Evolutionary conservation across 805 yeast genomes (phyloP).

Genomic region (Yamadazyma akitaensis): DNA sequence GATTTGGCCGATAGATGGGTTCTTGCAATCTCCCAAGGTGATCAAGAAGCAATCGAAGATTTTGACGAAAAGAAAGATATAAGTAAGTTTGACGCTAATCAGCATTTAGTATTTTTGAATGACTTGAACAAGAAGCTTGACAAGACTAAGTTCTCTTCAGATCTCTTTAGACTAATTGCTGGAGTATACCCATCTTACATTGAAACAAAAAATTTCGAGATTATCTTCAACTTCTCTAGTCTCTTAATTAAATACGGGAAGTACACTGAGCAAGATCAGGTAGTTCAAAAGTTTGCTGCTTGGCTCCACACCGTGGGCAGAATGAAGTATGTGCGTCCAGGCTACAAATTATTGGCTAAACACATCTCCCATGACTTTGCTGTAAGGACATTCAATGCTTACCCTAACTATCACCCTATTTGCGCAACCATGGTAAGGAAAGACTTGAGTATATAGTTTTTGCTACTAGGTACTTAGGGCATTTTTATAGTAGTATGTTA

Average conservation of each 20-base stretch:
- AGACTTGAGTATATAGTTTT: slow-evolving; percentile 16
- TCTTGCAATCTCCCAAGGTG: slow-evolving; percentile 4
- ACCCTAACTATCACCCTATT: slow-evolving; percentile 30
- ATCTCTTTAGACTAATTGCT: slow-evolving; percentile 15
- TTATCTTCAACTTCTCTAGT: slow-evolving; percentile 22
- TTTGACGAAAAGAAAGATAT: slow-evolving; percentile 23
- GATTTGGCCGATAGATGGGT: slow-evolving; percentile 23
- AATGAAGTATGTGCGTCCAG: slow-evolving; percentile 37
- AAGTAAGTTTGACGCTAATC: slow-evolving; percentile 21
- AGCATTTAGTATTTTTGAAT: slow-evolving; percentile 24
- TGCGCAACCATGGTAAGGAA: slow-evolving; percentile 24
- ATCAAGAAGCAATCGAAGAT: not conserved
- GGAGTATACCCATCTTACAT: slow-evolving; percentile 19
- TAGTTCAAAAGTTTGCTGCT: slow-evolving; percentile 20
- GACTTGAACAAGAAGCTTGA: slow-evolving; percentile 19
- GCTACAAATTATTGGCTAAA: slow-evolving; percentile 22
- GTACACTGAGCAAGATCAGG: slow-evolving; percentile 11
- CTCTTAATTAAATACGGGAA: slow-evolving; percentile 22
- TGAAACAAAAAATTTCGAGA: slow-evolving; percentile 23
- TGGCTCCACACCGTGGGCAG: slow-evolving; percentile 37
- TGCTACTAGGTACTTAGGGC: no score
- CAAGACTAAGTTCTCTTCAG: slow-evolving; percentile 4
- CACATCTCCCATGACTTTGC: slow-evolving; percentile 27
- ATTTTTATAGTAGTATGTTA: no score
- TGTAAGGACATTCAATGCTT: slow-evolving; percentile 21